Evolutionary conservation across 768 basidiomycete genomes (phyloP).

Genomic region (Psilocybe azurescens): DNA sequence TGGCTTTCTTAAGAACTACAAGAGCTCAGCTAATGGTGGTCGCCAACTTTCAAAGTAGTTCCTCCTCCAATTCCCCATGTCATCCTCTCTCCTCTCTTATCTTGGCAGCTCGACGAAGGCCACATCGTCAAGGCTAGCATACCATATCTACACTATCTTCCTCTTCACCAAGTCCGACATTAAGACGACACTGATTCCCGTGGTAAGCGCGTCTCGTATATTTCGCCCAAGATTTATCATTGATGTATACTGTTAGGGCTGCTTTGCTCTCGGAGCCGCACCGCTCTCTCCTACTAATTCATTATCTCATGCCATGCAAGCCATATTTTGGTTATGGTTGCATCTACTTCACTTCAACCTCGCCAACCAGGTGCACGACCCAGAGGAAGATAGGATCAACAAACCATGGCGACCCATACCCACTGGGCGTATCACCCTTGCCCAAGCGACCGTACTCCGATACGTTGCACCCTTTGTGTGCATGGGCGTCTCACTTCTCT

Average conservation of each 20-base stretch:
- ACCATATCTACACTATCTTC: constrained; percentile 31
- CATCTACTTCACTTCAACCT: constrained; percentile 50
- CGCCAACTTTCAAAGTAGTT: constrained; percentile 2
- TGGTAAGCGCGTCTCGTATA: constrained; percentile 36
- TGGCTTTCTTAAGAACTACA: constrained; percentile 20
- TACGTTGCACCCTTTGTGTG: constrained; percentile 41
- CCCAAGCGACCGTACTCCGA: constrained; percentile 38
- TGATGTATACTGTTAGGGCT: constrained; percentile 21
- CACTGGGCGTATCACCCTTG: constrained; percentile 43
- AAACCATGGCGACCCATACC: constrained; percentile 52
- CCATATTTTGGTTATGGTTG: constrained; percentile 48
- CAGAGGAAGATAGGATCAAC: constrained; percentile 49
- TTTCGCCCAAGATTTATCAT: not conserved
- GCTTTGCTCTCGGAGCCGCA: constrained; percentile 29
- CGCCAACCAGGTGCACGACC: constrained; percentile 47
- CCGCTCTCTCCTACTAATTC: constrained; percentile 25
- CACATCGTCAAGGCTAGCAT: constrained; percentile 15
- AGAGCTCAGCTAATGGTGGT: constrained; percentile 12
- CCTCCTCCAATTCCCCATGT: constrained; percentile 19
- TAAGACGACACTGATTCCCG: constrained; percentile 50
- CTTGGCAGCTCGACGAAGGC: constrained; percentile 11
- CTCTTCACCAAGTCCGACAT: constrained; percentile 54
- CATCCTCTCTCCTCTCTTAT: constrained; percentile 14
- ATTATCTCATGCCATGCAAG: constrained; percentile 27
- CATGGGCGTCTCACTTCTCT: constrained; percentile 36